Conservation (phyloP, 108 stramenopile species). For the Cyclostephanos invisitatus region DNA sequence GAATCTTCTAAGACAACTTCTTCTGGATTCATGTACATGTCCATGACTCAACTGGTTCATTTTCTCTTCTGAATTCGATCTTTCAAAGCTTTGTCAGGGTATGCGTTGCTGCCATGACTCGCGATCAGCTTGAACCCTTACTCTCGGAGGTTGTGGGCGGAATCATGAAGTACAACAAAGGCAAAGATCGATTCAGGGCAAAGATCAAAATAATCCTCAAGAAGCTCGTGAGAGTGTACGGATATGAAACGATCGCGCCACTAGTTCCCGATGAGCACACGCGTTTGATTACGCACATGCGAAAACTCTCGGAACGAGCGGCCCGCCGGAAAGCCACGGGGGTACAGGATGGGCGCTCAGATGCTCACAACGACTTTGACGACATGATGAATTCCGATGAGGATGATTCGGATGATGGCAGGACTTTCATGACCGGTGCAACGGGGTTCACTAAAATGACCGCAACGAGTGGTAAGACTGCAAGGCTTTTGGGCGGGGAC, state of each 20-base stretch:
- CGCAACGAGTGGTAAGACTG: slow-evolving; percentile 43
- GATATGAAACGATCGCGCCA: slow-evolving; percentile 75
- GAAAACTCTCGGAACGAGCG: slow-evolving; percentile 75
- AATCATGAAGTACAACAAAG: slow-evolving; percentile 78
- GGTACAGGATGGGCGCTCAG: slow-evolving; percentile 41
- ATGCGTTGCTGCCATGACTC: slow-evolving; percentile 70
- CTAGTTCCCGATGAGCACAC: slow-evolving; percentile 80
- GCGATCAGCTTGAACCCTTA: slow-evolving; percentile 67
- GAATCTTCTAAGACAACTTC: neutral
- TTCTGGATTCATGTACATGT: neutral
- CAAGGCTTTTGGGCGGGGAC: slow-evolving; percentile 21
- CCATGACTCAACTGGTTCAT: neutral
- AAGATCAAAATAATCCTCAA: slow-evolving; percentile 95
- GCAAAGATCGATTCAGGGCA: slow-evolving; percentile 83
- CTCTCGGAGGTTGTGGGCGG: slow-evolving; percentile 78
- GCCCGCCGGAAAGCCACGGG: slow-evolving; percentile 57
- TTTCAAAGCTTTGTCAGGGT: slow-evolving; percentile 79
- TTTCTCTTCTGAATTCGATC: neutral
- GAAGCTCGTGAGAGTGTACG: slow-evolving; percentile 87
- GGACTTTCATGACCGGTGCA: slow-evolving; percentile 69
- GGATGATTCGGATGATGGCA: slow-evolving; percentile 86
- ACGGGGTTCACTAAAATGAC: slow-evolving; percentile 71
- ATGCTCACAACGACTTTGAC: slow-evolving; percentile 53
- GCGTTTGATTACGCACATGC: slow-evolving; percentile 87
- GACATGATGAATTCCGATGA: slow-evolving; percentile 86